A percentile compares a stretch with the other conserved stretches of the same genome.
Conservation (phyloP, 306 rosid genomes). For the Lupinus albus region DNA sequence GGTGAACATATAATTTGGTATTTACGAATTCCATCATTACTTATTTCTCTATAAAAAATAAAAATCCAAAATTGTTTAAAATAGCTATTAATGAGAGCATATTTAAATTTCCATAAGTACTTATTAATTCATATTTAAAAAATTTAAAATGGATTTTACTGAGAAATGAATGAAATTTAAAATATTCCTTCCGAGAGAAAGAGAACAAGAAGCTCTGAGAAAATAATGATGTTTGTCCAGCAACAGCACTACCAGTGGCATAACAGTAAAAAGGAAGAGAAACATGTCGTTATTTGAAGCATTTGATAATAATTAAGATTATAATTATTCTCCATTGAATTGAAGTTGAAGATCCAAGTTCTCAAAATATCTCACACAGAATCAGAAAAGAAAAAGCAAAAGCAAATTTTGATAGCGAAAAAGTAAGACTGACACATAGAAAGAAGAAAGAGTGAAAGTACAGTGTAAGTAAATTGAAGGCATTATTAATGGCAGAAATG, state of each 20-base stretch:
- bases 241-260: slow-evolving; percentile 40
- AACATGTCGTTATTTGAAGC: slow-evolving; percentile 22
- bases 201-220: no score
- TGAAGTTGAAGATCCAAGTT: slow-evolving; percentile 51
- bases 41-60: no score
- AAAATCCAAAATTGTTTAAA: no score
- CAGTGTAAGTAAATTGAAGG: slow-evolving; percentile 17
- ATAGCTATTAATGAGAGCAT: no score
- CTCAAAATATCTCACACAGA: slow-evolving; percentile 10
- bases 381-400: background rate
- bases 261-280: slow-evolving; percentile 10
- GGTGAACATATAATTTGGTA: no score
- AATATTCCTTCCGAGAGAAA: no score
- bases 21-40: no score
- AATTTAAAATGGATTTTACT: no score
- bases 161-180: no score
- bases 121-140: no score
- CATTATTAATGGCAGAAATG: slow-evolving; percentile 82
- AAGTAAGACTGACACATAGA: background rate
- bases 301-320: slow-evolving; percentile 39
- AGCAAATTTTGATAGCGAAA: background rate
- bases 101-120: no score
- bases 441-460: background rate
- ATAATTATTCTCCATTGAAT: slow-evolving; percentile 20
- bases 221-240: background rate